Evolutionary conservation across 257 asterid species (phyloP), one percentile per base, ranked within the genome.

Genomic region (Gentiana macrophylla): DNA sequence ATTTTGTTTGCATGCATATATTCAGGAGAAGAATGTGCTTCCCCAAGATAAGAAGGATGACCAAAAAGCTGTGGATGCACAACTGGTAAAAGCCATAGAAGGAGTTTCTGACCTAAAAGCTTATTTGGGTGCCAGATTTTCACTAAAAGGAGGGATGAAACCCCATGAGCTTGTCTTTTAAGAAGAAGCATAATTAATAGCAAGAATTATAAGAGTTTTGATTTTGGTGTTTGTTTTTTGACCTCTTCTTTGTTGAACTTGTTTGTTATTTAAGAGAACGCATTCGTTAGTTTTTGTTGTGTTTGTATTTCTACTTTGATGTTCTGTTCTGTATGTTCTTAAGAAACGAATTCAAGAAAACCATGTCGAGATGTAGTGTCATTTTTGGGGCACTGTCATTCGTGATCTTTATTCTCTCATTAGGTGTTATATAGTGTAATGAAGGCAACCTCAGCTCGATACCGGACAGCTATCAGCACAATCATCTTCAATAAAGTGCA

Each of bases 21-120:
- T 53, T 15, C 44, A 79, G 91, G 84, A 72, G 9, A 82, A 82
- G 57, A 47, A 61, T 13, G 7, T 65, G 0, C 80, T 82, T 63
- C 80, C 86, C 0, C 62, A 67, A 0, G 84, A 70, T 72, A 79
- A 72, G 79, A 82, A 79, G 59, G 86, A 77, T 0, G 52, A 57
- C 52, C 61, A 57, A 32, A 57, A 57, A 32, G 41, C 61, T 3
- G 4, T 57, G 52, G 51, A 57, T 44, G 61, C 61, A 9, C 61
- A 55, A 32, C 15, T 55, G 7, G 35, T 37, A 36, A 55, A 55
- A 36, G 49, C 60, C 48, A 55, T 55, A 36, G 60, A 55, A 37
- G 60, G 60, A 55, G 48, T 55, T 13, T n/a, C 49, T 2, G 60
- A 55, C 2, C 38, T 13, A 43, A 36, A 37, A 37, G 32, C 35